Evolutionary conservation across 306 rosid genomes (phyloP).

Genomic region (Spatholobus suberectus): DNA sequence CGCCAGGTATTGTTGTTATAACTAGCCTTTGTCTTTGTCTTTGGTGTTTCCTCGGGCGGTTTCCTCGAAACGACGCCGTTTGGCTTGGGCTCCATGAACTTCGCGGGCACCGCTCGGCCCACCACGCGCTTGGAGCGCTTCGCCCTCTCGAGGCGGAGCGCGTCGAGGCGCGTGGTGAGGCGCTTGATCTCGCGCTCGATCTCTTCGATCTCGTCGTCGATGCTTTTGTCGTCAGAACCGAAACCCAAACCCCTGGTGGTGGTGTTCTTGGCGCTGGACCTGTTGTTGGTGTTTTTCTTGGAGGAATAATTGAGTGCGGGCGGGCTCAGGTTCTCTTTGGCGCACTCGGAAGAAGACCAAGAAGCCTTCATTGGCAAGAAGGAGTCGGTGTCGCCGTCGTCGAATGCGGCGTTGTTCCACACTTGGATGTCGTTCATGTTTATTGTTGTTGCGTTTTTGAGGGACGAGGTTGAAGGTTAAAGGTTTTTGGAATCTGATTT

Average conservation of each 20-base stretch:
- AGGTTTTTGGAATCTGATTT: conserved; percentile 8
- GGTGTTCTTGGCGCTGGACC: conserved; percentile 29
- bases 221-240: not conserved
- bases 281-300: conserved; percentile 9
- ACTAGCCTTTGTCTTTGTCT: conserved; percentile 38
- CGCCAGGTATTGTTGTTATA: conserved; percentile 29
- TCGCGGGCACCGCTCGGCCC: conserved; percentile 19
- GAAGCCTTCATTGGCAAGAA: conserved; percentile 28
- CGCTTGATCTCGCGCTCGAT: conserved; percentile 42
- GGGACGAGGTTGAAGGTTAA: not conserved
- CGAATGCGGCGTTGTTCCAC: conserved; percentile 53
- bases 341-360: conserved; percentile 43
- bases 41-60: not conserved
- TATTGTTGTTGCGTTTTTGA: not conserved
- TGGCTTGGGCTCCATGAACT: conserved; percentile 57
- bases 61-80: conserved; percentile 6
- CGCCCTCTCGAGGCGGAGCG: conserved; percentile 37
- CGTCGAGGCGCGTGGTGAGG: conserved; percentile 13
- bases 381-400: not conserved
- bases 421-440: conserved; percentile 32
- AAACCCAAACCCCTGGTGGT: not conserved
- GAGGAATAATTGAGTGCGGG: conserved; percentile 12
- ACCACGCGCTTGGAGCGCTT: not conserved
- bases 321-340: conserved; percentile 46
- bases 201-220: conserved; percentile 35